Conservation (phyloP, 1,284 basidiomycete genomes). For the Megacollybia platyphylla region DNA sequence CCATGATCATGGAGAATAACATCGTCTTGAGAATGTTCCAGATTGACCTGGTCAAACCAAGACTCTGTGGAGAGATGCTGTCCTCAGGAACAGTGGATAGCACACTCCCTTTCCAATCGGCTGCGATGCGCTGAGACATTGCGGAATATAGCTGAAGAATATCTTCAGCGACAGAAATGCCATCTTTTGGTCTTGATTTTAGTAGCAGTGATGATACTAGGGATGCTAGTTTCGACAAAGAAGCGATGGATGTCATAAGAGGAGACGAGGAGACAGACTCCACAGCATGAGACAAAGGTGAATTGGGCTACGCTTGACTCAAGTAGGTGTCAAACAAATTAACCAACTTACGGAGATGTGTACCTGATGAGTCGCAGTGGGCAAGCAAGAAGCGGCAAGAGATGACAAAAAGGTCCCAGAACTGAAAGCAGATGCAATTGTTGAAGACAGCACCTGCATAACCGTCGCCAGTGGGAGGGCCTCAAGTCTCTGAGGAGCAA, state of each 20-base stretch:
- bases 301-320: constrained; percentile 5
- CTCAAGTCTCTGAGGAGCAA: constrained; percentile 37
- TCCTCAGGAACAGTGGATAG: constrained; percentile 18
- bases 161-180: constrained; percentile 28
- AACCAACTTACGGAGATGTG: constrained; percentile 18
- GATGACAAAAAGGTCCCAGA: constrained; percentile 35
- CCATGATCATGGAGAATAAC: constrained; percentile 56
- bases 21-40: constrained; percentile 61
- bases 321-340: not conserved
- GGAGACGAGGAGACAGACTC: constrained; percentile 25
- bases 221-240: constrained; percentile 38
- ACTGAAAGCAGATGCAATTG: constrained; percentile 36
- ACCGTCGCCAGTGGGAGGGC: constrained; percentile 44
- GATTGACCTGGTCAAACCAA: constrained; percentile 28
- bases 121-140: constrained; percentile 30
- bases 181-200: constrained; percentile 30
- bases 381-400: constrained; percentile 16
- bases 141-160: constrained; percentile 25
- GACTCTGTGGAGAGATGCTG: constrained; percentile 18
- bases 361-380: constrained; percentile 14
- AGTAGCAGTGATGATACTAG: constrained; percentile 31
- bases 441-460: constrained; percentile 29
- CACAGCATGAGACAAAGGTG: constrained; percentile 21
- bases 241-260: constrained; percentile 34
- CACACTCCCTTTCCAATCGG: constrained; percentile 36